Conservation (phyloP, 2,329 filamentous ascomycete genomes). For the Arthroderma sp. region DNA sequence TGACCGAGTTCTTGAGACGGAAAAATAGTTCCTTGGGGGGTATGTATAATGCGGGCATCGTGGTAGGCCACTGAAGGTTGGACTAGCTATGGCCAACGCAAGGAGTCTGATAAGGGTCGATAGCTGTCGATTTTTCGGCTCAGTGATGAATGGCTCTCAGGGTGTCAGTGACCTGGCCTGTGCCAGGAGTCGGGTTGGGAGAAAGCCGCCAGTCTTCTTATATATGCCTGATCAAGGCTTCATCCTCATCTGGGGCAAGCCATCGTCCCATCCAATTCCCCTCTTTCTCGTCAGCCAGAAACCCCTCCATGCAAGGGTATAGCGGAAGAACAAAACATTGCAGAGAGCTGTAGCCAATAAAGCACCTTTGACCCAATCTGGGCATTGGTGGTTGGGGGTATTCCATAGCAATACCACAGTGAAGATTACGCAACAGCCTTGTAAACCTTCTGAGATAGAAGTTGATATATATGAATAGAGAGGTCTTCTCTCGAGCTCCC, state of each 20-base stretch:
- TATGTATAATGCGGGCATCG: not conserved
- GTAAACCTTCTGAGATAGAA: not conserved
- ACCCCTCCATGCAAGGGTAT: not conserved
- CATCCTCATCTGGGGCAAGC: too few relatives aligned
- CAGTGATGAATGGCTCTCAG: not conserved
- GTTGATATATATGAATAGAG: not conserved
- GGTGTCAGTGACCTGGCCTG: too few relatives aligned
- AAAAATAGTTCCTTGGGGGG: not conserved
- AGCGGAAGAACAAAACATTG: not conserved
- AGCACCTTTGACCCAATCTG: not conserved
- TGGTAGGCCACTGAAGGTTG: not conserved
- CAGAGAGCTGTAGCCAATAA: not conserved
- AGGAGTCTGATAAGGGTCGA: not conserved
- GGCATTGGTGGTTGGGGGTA: not conserved
- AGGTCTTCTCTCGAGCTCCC: too few relatives aligned
- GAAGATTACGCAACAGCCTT: not conserved
- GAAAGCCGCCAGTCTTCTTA: too few relatives aligned
- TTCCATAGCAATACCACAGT: not conserved
- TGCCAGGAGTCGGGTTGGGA: too few relatives aligned
- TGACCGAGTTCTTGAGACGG: not conserved
- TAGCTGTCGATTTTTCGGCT: not conserved
- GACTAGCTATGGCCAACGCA: not conserved
- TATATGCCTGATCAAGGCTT: too few relatives aligned
- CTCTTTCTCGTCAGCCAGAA: not conserved
- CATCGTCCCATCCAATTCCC: not conserved